Percentiles rank a stretch among this genome's conserved stretches.
Conservation (phyloP, 768 basidiomycete genomes). For the Fistulinella prunicolor region DNA sequence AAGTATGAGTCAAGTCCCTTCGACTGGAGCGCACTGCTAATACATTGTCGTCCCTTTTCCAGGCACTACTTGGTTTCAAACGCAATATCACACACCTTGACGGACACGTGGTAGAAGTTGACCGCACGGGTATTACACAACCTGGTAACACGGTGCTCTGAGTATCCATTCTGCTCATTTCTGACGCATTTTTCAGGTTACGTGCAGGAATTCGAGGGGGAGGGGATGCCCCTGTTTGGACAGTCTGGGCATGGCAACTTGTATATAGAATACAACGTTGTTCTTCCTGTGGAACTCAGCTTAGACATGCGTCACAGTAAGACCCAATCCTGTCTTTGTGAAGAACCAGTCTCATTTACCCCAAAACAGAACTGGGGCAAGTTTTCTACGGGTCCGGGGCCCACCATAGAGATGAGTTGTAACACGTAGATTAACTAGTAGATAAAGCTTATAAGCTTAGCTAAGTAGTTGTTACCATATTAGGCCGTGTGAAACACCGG, state of each 20-base stretch:
- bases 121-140: slow-evolving; percentile 82
- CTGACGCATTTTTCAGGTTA: slow-evolving; percentile 51
- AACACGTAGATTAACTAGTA: slow-evolving; percentile 16
- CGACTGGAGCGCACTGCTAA: not conserved
- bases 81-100: slow-evolving; percentile 90
- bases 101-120: slow-evolving; percentile 70
- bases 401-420: slow-evolving; percentile 40
- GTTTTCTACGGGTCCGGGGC: slow-evolving; percentile 45
- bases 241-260: slow-evolving; percentile 68
- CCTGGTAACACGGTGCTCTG: slow-evolving; percentile 60
- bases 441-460: slow-evolving; percentile 4
- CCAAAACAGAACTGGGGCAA: slow-evolving; percentile 48
- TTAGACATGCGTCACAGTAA: slow-evolving; percentile 70
- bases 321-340: slow-evolving; percentile 31
- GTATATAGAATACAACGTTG: slow-evolving; percentile 91
- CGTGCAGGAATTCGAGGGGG: slow-evolving; percentile 80
- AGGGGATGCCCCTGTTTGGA: slow-evolving; percentile 84
- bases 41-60: not conserved
- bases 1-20: slow-evolving; percentile 42
- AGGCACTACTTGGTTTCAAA: slow-evolving; percentile 98
- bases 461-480: slow-evolving; percentile 7
- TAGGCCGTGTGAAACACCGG: slow-evolving; percentile 26
- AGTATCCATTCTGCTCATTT: not conserved
- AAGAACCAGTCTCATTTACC: slow-evolving; percentile 4
- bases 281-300: slow-evolving; percentile 75